phyloP scores from a whole-genome alignment of 768 basidiomycete species.

The Heimioporus sp. region DNA sequence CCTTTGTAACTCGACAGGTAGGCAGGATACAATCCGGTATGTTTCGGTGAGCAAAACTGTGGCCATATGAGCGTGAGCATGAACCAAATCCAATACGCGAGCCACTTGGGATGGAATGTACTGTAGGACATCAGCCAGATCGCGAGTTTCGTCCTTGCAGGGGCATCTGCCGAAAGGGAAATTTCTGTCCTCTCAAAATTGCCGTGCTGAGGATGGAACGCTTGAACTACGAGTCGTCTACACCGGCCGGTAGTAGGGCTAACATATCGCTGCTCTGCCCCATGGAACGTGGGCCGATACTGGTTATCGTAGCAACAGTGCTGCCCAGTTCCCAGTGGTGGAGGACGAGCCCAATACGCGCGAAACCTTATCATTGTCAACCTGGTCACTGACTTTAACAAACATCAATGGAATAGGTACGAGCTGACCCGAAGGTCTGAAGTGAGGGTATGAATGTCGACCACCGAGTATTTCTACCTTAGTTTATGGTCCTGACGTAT shows the following conservation, averaged over 20 bases:
- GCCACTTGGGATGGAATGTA: slow-evolving; percentile 5
- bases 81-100: slow-evolving; percentile 16
- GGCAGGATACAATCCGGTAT: slow-evolving; percentile 10
- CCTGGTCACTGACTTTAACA: no score
- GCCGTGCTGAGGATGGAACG: slow-evolving; percentile 8
- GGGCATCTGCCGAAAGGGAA: neutral
- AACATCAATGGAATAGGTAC: no score
- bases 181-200: neutral
- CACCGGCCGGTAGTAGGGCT: slow-evolving; percentile 23
- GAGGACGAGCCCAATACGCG: no score
- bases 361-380: no score
- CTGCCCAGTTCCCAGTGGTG: no score
- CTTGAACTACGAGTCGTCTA: slow-evolving; percentile 23
- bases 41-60: neutral
- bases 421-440: no score
- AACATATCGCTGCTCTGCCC: slow-evolving; percentile 17
- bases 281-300: slow-evolving; percentile 14
- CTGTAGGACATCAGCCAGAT: slow-evolving; percentile 12
- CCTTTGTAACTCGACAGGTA: slow-evolving; percentile 19
- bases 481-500: no score
- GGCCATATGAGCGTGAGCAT: slow-evolving; percentile 16
- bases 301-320: slow-evolving; percentile 16
- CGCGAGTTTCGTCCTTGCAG: slow-evolving; percentile 12
- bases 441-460: no score
- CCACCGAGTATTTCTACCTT: no score